Evolutionary conservation across 2,329 filamentous ascomycete species (phyloP), one percentile per base, ranked within the genome.

Genomic region (Arthrinium puccinioides): DNA sequence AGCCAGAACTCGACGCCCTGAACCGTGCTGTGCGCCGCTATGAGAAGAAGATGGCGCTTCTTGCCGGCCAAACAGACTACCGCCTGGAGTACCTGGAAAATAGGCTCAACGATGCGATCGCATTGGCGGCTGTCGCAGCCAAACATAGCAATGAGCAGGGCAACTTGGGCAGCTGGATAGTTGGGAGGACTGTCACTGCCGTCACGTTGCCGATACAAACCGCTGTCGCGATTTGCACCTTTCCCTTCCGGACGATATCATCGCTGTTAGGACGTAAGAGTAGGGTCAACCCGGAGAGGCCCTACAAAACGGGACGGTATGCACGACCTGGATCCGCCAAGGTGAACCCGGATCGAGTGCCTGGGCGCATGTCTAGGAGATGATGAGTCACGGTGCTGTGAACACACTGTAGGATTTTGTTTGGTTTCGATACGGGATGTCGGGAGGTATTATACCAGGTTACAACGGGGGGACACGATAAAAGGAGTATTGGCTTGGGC

Each of bases 11-110:
- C 6, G 89, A 96, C 50, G 86, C 87, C 0, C 67, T 97, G 21
- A 92, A 88, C 50, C 81, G 90, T 32, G 89, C 90, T 4, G 84
- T 97, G 30, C 76, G 90, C 15, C 79, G 87, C 24, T 95, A 95
- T 51, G 90, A 97, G 64, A 96, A 94, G 63, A 85, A 88, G 50
- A 79, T 84, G 5, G 82, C 82, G 1, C 68, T 89, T 7, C 74
- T 88, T 20, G 74, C 84, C 9, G 72, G 83, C 38, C 82, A 90
- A 52, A 86, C 81, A 3, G 87, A 95, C 46, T 74, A 79, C 8
- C 76, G 84, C 18, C 75, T 96, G 40, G 73, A 77, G 27, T 74
- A 79, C 15, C 67, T 95, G 5, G 84, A 94, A 45, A 66, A 69
- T 1, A 73, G 83, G 24, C 60, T 94, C 11, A 77, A 81, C 43